These are phyloP conservation scores for Paraconiothyrium sp. DNA, from an alignment of 2,329 filamentous ascomycete species.

Conservation along the genomic window DNA sequence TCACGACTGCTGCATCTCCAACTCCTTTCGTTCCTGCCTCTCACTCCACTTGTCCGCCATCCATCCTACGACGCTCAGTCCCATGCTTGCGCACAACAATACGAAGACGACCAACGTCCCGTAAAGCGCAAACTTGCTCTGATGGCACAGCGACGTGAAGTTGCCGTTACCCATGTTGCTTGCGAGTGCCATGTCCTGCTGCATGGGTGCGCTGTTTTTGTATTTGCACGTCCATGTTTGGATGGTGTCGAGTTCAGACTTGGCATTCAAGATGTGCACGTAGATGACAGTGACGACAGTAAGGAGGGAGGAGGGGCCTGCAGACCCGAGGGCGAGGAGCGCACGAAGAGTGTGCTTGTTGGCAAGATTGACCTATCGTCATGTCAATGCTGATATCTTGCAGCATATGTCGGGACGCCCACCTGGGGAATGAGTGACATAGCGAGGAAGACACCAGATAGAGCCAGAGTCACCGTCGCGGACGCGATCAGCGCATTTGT, in stretches of 20 bases:
- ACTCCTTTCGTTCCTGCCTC: conserved; percentile 45
- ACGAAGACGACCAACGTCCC: conserved; percentile 54
- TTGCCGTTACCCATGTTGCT: conserved; percentile 44
- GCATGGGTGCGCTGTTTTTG: conserved; percentile 36
- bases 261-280: conserved; percentile 49
- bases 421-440: conserved; percentile 48
- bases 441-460: conserved; percentile 50
- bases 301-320: conserved; percentile 50
- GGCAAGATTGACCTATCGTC: conserved; percentile 43
- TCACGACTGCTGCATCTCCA: conserved; percentile 32
- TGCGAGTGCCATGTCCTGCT: conserved; percentile 33
- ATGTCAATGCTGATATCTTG: conserved; percentile 8
- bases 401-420: conserved; percentile 15
- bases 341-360: conserved; percentile 51
- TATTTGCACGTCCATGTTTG: conserved; percentile 54
- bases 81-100: conserved; percentile 47
- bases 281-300: conserved; percentile 54
- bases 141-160: conserved; percentile 52
- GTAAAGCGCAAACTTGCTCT: conserved; percentile 58
- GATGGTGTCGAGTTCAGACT: conserved; percentile 47
- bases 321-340: conserved; percentile 47
- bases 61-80: conserved; percentile 47
- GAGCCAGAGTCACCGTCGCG: conserved; percentile 47
- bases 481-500: conserved; percentile 55
- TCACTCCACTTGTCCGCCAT: conserved; percentile 49